A percentile compares a stretch with the other conserved stretches of the same genome.
phyloP scores from a whole-genome alignment of 495 filamentous ascomycete genomes.

The Massariosphaeria phaeospora region DNA sequence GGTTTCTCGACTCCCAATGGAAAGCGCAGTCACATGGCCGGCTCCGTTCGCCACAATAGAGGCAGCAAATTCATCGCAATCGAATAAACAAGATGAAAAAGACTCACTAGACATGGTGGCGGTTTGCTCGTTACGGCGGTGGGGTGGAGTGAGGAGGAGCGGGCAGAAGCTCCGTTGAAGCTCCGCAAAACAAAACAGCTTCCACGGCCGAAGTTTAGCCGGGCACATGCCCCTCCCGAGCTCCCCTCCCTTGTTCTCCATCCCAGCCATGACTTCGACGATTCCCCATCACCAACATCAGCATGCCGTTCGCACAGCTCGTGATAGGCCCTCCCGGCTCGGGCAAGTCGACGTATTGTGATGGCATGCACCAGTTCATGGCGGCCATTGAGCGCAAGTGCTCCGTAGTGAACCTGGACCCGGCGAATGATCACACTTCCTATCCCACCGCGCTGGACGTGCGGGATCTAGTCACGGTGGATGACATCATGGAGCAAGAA shows the following conservation, averaged over 20 bases:
- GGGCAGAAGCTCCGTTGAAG: not conserved
- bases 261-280: not conserved
- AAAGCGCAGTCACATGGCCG: no score
- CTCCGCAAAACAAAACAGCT: not conserved
- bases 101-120: no score
- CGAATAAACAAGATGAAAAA: no score
- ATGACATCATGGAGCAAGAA: conserved; percentile 94
- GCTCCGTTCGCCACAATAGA: no score
- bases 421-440: conserved; percentile 80
- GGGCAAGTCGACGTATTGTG: conserved; percentile 95
- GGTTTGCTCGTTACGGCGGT: conserved; percentile 4
- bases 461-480: conserved; percentile 76
- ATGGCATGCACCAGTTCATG: conserved; percentile 98
- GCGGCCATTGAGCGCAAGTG: conserved; percentile 89
- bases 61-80: no score
- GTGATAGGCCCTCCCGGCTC: conserved; percentile 89
- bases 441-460: conserved; percentile 88
- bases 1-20: no score
- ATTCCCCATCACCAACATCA: not conserved
- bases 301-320: conserved; percentile 66
- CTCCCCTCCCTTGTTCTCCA: not conserved
- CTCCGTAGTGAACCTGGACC: conserved; percentile 93
- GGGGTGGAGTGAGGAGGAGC: not conserved
- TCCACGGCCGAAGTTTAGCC: not conserved
- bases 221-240: not conserved